These are phyloP conservation scores for Zygosaccharomyces siamensis DNA, from an alignment of 805 yeast genomes.

Conservation along the genomic window DNA sequence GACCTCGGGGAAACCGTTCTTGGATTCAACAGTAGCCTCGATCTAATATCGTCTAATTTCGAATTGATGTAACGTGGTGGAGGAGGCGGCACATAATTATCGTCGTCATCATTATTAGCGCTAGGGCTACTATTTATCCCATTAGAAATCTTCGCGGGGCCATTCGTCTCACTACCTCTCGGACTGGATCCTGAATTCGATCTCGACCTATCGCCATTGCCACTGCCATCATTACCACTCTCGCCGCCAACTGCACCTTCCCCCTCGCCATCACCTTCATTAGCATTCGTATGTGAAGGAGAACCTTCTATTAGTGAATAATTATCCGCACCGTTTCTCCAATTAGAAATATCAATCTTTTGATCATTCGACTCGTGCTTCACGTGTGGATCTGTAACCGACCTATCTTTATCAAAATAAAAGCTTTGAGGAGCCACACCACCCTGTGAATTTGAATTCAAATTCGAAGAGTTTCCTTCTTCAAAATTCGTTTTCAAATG, in stretches of 20 bases:
- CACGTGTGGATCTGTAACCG: conserved; percentile 26
- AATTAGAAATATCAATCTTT: conserved; percentile 24
- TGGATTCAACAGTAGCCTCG: conserved; percentile 29
- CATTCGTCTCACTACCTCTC: conserved; percentile 1
- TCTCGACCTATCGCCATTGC: not conserved
- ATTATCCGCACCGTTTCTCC: conserved; percentile 25
- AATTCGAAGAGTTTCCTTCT: not conserved
- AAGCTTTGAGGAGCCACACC: conserved; percentile 25
- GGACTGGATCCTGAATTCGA: not conserved
- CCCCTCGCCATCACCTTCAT: not conserved
- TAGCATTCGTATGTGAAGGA: not conserved
- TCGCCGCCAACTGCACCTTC: not conserved
- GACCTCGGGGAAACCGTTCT: conserved; percentile 14
- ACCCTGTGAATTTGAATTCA: conserved; percentile 6
- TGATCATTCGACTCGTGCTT: conserved; percentile 15
- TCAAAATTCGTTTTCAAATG: conserved; percentile 1
- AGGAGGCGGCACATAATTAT: conserved; percentile 19
- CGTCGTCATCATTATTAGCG: conserved; percentile 11
- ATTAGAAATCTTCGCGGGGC: conserved; percentile 1
- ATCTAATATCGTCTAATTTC: conserved; percentile 30
- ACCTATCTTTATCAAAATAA: conserved; percentile 22
- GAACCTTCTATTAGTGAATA: conserved; percentile 21
- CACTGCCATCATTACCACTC: not conserved
- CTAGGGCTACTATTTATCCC: conserved; percentile 1
- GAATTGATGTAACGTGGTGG: conserved; percentile 33